Evolutionary conservation across 164 flowering plant species (phyloP).

Genomic region (Aristolochia contorta): DNA sequence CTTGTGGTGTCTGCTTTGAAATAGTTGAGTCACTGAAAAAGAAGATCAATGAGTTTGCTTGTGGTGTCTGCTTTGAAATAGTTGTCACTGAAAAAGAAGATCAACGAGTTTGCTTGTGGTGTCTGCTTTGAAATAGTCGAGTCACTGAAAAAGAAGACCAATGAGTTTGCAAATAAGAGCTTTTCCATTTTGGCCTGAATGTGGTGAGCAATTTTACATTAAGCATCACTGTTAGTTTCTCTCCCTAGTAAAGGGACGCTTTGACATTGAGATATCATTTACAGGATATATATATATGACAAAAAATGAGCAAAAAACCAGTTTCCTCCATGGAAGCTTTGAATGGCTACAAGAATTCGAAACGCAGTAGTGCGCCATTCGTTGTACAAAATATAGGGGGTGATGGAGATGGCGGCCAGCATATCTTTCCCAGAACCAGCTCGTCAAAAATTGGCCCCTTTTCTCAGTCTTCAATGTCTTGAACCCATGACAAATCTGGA

Average conservation of each 20-base stretch:
- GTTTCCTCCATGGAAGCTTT: constrained; percentile 5
- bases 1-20: too few relatives aligned
- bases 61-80: too few relatives aligned
- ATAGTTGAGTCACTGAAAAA: too few relatives aligned
- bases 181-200: background rate
- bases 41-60: too few relatives aligned
- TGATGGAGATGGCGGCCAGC: too few relatives aligned
- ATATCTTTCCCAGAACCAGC: background rate
- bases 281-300: constrained; percentile 9
- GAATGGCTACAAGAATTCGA: background rate
- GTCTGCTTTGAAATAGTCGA: too few relatives aligned
- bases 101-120: too few relatives aligned
- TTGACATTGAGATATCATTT: constrained; percentile 7
- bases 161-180: background rate
- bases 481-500: constrained; percentile 78
- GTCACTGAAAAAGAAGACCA: too few relatives aligned
- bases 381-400: too few relatives aligned
- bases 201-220: background rate
- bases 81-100: too few relatives aligned
- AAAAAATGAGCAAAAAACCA: background rate
- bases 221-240: background rate
- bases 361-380: too few relatives aligned
- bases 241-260: background rate
- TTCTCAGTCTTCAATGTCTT: constrained; percentile 53
- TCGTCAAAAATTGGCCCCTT: background rate